These are phyloP conservation scores for Penicillium sp. DNA, from an alignment of 2,329 filamentous ascomycete genomes.

Conservation along the genomic window DNA sequence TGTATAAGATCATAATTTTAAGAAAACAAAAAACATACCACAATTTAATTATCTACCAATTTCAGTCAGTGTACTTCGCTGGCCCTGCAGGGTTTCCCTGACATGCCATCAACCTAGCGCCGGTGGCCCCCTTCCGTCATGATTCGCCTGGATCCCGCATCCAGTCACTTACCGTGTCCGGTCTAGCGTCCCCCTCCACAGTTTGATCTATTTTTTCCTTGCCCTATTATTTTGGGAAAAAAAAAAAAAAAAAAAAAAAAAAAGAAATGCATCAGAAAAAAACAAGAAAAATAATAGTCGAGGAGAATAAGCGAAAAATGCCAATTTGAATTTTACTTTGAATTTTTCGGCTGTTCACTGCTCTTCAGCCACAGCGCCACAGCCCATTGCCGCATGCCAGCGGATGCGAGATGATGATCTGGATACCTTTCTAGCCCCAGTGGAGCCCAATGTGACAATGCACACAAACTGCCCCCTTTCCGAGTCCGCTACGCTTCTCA, in stretches of 20 bases:
- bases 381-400: constrained; percentile 11
- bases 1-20: no score
- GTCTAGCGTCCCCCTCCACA: constrained; percentile 14
- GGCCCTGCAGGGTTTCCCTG: constrained; percentile 16
- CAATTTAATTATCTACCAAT: no score
- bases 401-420: constrained; percentile 13
- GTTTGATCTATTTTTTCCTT: constrained; percentile 4
- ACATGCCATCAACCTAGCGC: constrained; percentile 20
- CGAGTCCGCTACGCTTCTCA: background rate
- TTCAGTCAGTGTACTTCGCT: background rate
- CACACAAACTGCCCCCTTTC: constrained; percentile 7
- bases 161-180: constrained; percentile 12
- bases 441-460: constrained; percentile 14
- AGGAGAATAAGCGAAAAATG: background rate
- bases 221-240: background rate
- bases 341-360: background rate
- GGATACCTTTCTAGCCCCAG: constrained; percentile 3
- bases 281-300: no score
- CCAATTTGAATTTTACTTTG: background rate
- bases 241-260: no score
- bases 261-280: no score
- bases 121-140: constrained; percentile 27
- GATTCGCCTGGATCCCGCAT: constrained; percentile 7
- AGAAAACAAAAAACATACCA: no score
- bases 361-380: constrained; percentile 14